Conservation (phyloP, 2,329 filamentous ascomycete genomes). For the Didymella lethalis region DNA sequence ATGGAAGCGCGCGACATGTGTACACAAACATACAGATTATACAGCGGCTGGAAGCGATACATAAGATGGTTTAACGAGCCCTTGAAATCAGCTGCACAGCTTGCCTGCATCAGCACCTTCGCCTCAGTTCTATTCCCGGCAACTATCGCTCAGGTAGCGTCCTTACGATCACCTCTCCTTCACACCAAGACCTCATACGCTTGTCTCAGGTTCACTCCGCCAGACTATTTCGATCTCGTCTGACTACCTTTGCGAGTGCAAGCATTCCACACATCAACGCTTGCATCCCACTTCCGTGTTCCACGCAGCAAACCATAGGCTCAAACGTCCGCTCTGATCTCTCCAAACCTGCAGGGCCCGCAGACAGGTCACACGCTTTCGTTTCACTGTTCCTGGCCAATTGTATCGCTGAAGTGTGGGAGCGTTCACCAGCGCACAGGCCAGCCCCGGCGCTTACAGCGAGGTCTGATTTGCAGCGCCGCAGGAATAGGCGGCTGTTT, state of each 20-base stretch:
- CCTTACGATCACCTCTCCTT: conserved; percentile 23
- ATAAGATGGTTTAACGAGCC: conserved; percentile 44
- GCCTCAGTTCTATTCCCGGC: conserved; percentile 35
- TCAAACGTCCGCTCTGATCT: conserved; percentile 25
- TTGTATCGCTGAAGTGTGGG: conserved; percentile 25
- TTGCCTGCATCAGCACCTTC: conserved; percentile 30
- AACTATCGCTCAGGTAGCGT: conserved; percentile 20
- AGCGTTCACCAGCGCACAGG: conserved; percentile 28
- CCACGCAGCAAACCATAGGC: conserved; percentile 39
- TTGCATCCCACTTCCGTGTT: conserved; percentile 34
- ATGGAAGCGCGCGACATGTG: conserved; percentile 50
- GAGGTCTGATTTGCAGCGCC: conserved; percentile 30
- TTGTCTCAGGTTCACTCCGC: conserved; percentile 37
- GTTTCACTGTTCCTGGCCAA: conserved; percentile 42
- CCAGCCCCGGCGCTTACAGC: conserved; percentile 43
- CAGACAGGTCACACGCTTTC: conserved; percentile 47
- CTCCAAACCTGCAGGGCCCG: conserved; percentile 46
- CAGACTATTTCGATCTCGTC: conserved; percentile 8
- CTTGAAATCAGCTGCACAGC: conserved; percentile 37
- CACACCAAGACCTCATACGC: conserved; percentile 38
- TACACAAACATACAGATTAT: conserved; percentile 35
- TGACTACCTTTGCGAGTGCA: conserved; percentile 33
- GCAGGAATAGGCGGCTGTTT: conserved; percentile 39
- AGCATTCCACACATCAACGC: conserved; percentile 38
- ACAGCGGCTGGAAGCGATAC: conserved; percentile 48